A percentile compares a stretch with the other conserved stretches of the same genome.
Evolutionary conservation across 257 asterid genomes (phyloP).

Genomic region (Linderniella brevidens): DNA sequence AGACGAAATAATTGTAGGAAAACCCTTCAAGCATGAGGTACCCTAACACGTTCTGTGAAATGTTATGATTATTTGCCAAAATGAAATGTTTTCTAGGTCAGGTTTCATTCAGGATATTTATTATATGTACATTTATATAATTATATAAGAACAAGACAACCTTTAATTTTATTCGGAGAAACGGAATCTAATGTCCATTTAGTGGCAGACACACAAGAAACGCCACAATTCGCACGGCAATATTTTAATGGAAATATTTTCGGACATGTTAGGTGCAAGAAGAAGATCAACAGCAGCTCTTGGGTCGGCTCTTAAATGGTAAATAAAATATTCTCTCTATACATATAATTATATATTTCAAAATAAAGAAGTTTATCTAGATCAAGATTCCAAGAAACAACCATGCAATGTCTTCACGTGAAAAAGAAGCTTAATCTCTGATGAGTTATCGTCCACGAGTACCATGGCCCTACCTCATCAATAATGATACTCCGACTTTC

Average conservation of each 20-base stretch:
- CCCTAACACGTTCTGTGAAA: no score
- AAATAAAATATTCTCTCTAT: no score
- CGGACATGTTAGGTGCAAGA: conserved; percentile 42
- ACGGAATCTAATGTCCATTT: conserved; percentile 55
- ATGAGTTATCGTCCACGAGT: conserved; percentile 13
- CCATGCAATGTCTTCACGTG: conserved; percentile 1
- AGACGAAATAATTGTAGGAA: no score
- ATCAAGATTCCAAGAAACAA: conserved; percentile 26
- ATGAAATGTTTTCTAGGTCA: no score
- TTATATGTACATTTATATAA: no score
- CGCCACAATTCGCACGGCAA: conserved; percentile 13
- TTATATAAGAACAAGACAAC: no score
- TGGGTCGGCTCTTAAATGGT: no score
- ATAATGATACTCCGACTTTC: conserved; percentile 14
- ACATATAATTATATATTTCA: neutral
- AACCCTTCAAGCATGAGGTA: no score
- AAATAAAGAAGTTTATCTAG: conserved; percentile 21
- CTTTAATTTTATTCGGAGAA: conserved; percentile 14
- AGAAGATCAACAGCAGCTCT: conserved; percentile 10
- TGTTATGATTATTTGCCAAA: no score
- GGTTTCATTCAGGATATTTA: no score
- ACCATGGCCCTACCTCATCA: conserved; percentile 15
- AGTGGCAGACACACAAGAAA: conserved; percentile 58
- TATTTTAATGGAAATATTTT: conserved; percentile 19
- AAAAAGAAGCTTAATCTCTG: neutral